Evolutionary conservation across 441 rosid genomes (phyloP).

Genomic region (Brassica balearica): DNA sequence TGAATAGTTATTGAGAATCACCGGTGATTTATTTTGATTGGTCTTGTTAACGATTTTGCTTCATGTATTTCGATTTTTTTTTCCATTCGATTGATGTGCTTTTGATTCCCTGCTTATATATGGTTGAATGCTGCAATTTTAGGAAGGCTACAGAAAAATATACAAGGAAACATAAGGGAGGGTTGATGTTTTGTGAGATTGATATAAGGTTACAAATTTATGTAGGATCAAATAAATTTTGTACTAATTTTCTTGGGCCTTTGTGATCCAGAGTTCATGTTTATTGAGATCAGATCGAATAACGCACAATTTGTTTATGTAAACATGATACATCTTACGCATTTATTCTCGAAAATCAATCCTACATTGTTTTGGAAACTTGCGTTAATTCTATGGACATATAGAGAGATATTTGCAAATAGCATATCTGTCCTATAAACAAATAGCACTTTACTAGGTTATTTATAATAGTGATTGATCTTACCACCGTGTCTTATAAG

Average conservation of each 20-base stretch:
- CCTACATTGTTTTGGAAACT: background rate
- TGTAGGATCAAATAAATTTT: background rate
- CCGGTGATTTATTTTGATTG: background rate
- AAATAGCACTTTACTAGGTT: background rate
- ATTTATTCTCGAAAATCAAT: background rate
- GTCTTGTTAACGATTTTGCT: background rate
- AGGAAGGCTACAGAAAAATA: background rate
- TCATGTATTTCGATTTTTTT: background rate
- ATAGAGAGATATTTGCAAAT: background rate
- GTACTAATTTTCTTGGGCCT: background rate
- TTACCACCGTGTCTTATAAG: background rate
- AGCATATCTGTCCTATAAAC: background rate
- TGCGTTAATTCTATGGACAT: background rate
- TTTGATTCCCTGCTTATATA: background rate
- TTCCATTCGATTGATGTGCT: background rate
- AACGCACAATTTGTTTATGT: background rate
- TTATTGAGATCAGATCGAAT: background rate
- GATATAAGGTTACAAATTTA: background rate
- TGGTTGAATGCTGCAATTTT: background rate
- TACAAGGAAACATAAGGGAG: background rate
- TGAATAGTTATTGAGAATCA: background rate
- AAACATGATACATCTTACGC: background rate
- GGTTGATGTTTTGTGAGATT: background rate
- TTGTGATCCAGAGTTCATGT: constrained; percentile 2
- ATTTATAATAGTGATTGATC: background rate